Evolutionary conservation across 2,329 filamentous ascomycete species (phyloP).

Genomic region (Paraphoma sp.): DNA sequence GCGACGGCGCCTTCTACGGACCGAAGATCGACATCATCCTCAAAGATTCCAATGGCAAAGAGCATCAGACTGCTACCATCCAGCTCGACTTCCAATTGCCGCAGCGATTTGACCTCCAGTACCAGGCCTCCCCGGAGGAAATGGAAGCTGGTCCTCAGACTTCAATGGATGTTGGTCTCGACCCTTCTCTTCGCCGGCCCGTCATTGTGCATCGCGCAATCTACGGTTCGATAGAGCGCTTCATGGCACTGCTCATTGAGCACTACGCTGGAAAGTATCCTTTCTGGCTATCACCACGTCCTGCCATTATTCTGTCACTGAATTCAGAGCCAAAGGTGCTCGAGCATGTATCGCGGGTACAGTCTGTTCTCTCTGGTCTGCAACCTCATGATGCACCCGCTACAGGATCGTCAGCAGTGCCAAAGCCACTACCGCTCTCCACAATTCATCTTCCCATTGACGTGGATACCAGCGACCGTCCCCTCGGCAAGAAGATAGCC

Average conservation of each 20-base stretch:
- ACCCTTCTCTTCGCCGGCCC: slow-evolving; percentile 55
- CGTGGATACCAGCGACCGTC: slow-evolving; percentile 68
- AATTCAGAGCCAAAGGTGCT: slow-evolving; percentile 66
- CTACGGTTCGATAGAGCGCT: slow-evolving; percentile 81
- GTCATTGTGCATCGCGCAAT: slow-evolving; percentile 88
- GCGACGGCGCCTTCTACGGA: slow-evolving; percentile 89
- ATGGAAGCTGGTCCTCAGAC: slow-evolving; percentile 62
- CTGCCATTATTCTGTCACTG: slow-evolving; percentile 76
- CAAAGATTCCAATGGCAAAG: slow-evolving; percentile 76
- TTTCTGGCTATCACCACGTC: slow-evolving; percentile 86
- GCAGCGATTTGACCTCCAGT: slow-evolving; percentile 78
- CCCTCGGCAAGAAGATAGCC: slow-evolving; percentile 72
- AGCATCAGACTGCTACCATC: slow-evolving; percentile 87
- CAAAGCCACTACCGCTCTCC: slow-evolving; percentile 53
- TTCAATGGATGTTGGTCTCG: slow-evolving; percentile 45
- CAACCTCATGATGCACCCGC: slow-evolving; percentile 17
- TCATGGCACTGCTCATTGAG: slow-evolving; percentile 86
- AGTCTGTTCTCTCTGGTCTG: slow-evolving; percentile 39
- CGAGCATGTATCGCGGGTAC: slow-evolving; percentile 53
- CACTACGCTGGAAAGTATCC: slow-evolving; percentile 80
- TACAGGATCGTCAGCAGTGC: slow-evolving; percentile 18
- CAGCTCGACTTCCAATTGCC: slow-evolving; percentile 91
- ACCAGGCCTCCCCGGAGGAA: slow-evolving; percentile 72
- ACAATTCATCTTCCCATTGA: slow-evolving; percentile 73
- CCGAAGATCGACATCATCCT: slow-evolving; percentile 91